Evolutionary conservation across 768 basidiomycete genomes (phyloP).

Genomic region (Termitomyces sp.): DNA sequence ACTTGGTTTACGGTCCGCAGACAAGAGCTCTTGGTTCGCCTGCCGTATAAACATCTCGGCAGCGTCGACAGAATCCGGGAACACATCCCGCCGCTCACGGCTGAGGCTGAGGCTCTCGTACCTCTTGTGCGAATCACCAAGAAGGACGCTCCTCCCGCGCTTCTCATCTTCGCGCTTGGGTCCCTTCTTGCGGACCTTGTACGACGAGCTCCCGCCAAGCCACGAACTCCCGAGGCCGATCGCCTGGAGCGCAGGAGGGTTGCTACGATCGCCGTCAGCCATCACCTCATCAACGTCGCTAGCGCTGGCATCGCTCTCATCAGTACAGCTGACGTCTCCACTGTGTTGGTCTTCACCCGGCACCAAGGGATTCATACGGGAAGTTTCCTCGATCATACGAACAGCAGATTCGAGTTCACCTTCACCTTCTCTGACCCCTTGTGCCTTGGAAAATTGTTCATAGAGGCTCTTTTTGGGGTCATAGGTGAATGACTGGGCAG

Average conservation of each 20-base stretch:
- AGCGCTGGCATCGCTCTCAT: conserved; percentile 19
- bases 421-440: conserved; percentile 34
- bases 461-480: conserved; percentile 81
- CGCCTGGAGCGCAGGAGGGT: conserved; percentile 15
- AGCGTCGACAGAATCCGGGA: conserved; percentile 36
- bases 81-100: conserved; percentile 19
- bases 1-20: conserved; percentile 24
- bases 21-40: conserved; percentile 49
- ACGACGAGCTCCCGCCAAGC: conserved; percentile 79
- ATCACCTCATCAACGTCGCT: conserved; percentile 19
- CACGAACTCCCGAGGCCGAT: conserved; percentile 59
- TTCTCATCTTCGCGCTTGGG: conserved; percentile 28
- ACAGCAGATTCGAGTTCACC: conserved; percentile 32
- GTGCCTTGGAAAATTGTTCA: conserved; percentile 71
- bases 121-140: conserved; percentile 10
- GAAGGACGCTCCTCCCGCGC: conserved; percentile 25
- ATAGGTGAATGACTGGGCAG: conserved; percentile 83
- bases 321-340: conserved; percentile 16
- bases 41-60: conserved; percentile 64
- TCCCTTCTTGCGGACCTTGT: conserved; percentile 81
- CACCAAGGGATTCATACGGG: background rate
- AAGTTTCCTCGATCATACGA: conserved; percentile 24
- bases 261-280: conserved; percentile 13
- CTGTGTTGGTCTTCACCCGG: conserved; percentile 4
- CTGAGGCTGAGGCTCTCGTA: conserved; percentile 17